Conservation (phyloP, 2,329 filamentous ascomycete genomes). For the Tolypocladium endophyticum region DNA sequence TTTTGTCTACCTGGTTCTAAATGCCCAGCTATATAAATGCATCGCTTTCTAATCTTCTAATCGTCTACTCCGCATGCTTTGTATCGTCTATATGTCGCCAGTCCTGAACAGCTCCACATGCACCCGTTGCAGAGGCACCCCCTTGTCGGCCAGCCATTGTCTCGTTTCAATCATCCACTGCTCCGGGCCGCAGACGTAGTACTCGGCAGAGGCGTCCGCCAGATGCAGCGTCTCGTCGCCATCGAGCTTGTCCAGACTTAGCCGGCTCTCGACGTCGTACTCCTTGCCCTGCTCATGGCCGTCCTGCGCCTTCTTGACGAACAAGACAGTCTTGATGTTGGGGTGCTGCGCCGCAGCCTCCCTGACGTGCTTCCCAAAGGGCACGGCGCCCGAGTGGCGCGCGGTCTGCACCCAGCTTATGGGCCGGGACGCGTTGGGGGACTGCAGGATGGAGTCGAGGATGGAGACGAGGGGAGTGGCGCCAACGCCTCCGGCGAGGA, state of each 20-base stretch:
- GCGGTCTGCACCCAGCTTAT: conserved; percentile 56
- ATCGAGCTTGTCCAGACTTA: conserved; percentile 44
- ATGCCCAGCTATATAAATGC: not conserved
- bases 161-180: conserved; percentile 54
- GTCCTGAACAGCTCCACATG: conserved; percentile 56
- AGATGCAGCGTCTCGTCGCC: conserved; percentile 38
- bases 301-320: conserved; percentile 37
- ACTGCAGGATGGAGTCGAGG: conserved; percentile 40
- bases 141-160: conserved; percentile 35
- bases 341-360: conserved; percentile 20
- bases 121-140: conserved; percentile 43
- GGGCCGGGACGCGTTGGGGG: conserved; percentile 23
- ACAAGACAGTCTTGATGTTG: conserved; percentile 29
- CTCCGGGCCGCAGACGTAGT: conserved; percentile 60
- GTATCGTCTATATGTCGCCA: conserved; percentile 24
- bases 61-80: too few relatives aligned
- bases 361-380: conserved; percentile 43
- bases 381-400: conserved; percentile 36
- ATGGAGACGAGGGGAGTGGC: conserved; percentile 58
- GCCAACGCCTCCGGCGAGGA: conserved; percentile 60
- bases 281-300: conserved; percentile 35
- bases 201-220: conserved; percentile 41
- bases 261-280: conserved; percentile 45
- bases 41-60: not conserved
- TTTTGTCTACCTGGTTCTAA: not conserved